Percentiles rank a stretch among this genome's conserved stretches.
phyloP scores from a whole-genome alignment of 2,329 filamentous ascomycete species.

The Cladophialophora yegresii region DNA sequence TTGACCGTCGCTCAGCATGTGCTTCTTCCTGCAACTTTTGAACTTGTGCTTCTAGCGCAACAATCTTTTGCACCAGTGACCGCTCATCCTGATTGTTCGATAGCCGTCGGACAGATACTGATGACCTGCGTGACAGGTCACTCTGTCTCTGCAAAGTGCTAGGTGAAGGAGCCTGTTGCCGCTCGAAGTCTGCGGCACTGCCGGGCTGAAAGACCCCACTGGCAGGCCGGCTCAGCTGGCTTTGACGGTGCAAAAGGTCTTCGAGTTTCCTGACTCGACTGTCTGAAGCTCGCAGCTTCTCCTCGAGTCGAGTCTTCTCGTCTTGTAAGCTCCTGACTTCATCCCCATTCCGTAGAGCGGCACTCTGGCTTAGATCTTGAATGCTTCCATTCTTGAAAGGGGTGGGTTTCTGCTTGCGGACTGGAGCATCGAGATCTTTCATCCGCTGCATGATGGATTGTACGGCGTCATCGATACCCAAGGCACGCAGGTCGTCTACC shows the following conservation, averaged over 20 bases:
- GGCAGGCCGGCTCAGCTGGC: conserved; percentile 56
- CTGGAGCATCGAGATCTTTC: conserved; percentile 76
- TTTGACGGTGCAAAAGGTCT: conserved; percentile 85
- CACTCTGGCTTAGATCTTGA: conserved; percentile 87
- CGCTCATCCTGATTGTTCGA: conserved; percentile 63
- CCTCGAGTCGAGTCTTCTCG: conserved; percentile 75
- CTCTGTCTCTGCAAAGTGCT: conserved; percentile 42
- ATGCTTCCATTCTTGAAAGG: conserved; percentile 96
- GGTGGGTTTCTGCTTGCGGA: conserved; percentile 80
- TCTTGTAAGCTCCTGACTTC: conserved; percentile 74
- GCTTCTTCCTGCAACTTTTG: conserved; percentile 71
- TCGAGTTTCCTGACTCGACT: conserved; percentile 89
- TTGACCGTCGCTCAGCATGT: conserved; percentile 58
- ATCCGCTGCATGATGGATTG: conserved; percentile 75
- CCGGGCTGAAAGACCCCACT: conserved; percentile 54
- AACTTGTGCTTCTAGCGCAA: conserved; percentile 76
- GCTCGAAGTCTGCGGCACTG: conserved; percentile 41
- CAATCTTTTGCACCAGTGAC: conserved; percentile 61
- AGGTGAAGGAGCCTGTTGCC: conserved; percentile 42
- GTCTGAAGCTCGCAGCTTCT: conserved; percentile 76
- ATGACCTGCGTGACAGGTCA: conserved; percentile 59
- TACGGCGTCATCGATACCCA: conserved; percentile 66
- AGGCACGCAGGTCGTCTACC: conserved; percentile 63
- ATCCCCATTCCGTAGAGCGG: conserved; percentile 81
- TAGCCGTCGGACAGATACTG: conserved; percentile 62